Evolutionary conservation across 2,329 filamentous ascomycete genomes (phyloP).

Genomic region (Calonectria pteridis): DNA sequence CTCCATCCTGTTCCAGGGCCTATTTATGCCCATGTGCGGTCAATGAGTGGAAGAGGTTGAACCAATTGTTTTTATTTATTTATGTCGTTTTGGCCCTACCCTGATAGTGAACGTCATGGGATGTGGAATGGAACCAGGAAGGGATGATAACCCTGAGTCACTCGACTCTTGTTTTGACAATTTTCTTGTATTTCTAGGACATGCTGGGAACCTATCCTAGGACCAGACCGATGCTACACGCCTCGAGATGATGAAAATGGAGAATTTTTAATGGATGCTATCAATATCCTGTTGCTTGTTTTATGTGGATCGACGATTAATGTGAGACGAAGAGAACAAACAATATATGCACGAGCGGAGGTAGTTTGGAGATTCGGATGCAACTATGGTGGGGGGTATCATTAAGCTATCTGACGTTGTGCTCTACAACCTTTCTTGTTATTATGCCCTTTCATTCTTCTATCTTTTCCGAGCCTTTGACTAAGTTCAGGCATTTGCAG

Average conservation of each 20-base stretch:
- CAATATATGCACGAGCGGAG: too few species aligned
- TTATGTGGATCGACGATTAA: neutral
- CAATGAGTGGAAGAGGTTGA: conserved; percentile 13
- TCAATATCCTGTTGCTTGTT: conserved; percentile 2
- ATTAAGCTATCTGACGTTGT: conserved; percentile 21
- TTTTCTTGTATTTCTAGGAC: conserved; percentile 44
- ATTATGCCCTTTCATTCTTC: neutral
- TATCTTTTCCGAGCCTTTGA: too few species aligned
- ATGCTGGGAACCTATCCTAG: conserved; percentile 23
- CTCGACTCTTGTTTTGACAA: conserved; percentile 16
- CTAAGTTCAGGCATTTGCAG: neutral
- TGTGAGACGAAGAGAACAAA: too few species aligned
- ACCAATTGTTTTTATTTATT: conserved; percentile 19
- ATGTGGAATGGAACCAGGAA: conserved; percentile 20
- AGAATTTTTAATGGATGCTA: conserved; percentile 31
- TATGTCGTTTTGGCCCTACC: conserved; percentile 8
- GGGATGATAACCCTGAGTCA: conserved; percentile 15
- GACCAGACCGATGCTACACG: conserved; percentile 32
- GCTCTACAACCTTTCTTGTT: neutral
- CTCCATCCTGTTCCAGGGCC: neutral
- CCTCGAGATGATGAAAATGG: conserved; percentile 34
- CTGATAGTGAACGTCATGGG: conserved; percentile 16
- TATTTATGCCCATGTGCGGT: conserved; percentile 17
- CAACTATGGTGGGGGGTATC: conserved; percentile 23
- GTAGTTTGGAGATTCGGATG: neutral